Percentiles rank a stretch among this genome's conserved stretches.
Evolutionary conservation across 2,329 filamentous ascomycete genomes (phyloP).

Genomic region (Remersonia thermophila): DNA sequence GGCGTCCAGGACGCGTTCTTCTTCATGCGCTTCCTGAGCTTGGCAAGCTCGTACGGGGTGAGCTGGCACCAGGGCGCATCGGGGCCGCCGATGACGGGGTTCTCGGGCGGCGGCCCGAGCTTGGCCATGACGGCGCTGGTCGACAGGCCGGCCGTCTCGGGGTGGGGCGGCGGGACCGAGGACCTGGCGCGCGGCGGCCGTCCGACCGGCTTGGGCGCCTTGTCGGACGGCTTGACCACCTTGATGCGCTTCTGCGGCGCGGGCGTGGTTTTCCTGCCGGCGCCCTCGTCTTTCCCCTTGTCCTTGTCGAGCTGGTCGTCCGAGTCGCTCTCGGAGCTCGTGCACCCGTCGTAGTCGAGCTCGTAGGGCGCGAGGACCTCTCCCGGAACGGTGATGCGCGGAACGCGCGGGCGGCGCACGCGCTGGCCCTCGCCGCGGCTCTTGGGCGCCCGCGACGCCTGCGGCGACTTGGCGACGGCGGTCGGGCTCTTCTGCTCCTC

Average conservation of each 20-base stretch:
- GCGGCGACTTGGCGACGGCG: conserved; percentile 42
- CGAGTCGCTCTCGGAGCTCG: conserved; percentile 40
- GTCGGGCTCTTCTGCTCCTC: conserved; percentile 35
- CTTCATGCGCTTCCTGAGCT: conserved; percentile 76
- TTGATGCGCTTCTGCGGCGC: conserved; percentile 32
- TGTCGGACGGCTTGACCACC: conserved; percentile 24
- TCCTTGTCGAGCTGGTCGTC: conserved; percentile 34
- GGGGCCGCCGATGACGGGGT: conserved; percentile 44
- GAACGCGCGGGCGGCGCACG: conserved; percentile 33
- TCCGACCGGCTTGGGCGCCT: conserved; percentile 19
- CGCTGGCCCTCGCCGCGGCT: conserved; percentile 35
- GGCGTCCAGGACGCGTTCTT: conserved; percentile 81
- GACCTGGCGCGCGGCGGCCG: conserved; percentile 31
- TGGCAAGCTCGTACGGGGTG: conserved; percentile 51
- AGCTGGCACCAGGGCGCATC: conserved; percentile 56
- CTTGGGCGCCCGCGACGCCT: conserved; percentile 36
- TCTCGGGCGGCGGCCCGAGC: conserved; percentile 46
- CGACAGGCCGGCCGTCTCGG: conserved; percentile 18
- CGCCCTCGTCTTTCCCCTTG: conserved; percentile 27
- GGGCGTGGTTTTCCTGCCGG: conserved; percentile 21
- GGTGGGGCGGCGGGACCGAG: conserved; percentile 14
- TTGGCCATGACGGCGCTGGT: conserved; percentile 28
- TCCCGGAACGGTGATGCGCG: conserved; percentile 52
- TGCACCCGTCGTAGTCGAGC: conserved; percentile 47
- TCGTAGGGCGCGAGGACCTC: conserved; percentile 56